phyloP scores from a whole-genome alignment of 257 asterid genomes.

The Solanum piurae region DNA sequence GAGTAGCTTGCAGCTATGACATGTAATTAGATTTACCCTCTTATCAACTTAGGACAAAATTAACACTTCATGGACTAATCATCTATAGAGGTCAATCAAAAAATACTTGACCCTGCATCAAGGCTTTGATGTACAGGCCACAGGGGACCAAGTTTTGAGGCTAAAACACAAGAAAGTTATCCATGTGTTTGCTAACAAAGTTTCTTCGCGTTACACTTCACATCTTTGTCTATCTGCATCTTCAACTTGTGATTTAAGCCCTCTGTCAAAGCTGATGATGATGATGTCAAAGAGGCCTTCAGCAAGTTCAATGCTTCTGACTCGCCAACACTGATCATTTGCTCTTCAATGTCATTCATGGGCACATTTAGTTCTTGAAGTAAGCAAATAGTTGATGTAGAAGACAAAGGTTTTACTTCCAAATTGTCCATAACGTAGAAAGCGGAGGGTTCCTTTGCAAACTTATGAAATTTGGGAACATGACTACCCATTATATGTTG shows the following conservation, averaged over 20 bases:
- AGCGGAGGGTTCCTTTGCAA: background rate
- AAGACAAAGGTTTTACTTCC: background rate
- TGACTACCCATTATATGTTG: background rate
- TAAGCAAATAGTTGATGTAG: background rate
- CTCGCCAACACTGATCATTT: background rate
- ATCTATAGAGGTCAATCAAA: background rate
- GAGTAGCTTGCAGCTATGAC: background rate
- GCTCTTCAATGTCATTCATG: background rate
- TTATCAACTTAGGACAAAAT: background rate
- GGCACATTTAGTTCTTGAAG: background rate
- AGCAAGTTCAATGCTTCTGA: conserved; percentile 1
- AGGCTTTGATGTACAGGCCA: background rate
- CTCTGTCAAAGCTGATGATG: conserved; percentile 1
- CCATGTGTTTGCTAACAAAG: background rate
- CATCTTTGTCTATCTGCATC: background rate
- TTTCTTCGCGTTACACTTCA: background rate
- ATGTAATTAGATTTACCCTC: background rate
- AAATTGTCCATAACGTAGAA: background rate
- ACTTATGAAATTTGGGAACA: background rate
- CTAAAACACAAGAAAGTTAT: background rate
- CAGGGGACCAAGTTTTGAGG: background rate
- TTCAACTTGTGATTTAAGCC: background rate
- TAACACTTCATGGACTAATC: background rate
- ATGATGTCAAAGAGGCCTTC: background rate
- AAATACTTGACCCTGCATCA: background rate